Evolutionary conservation across 1,284 basidiomycete genomes (phyloP), one percentile per base, ranked within the genome.

Genomic region (Polyporus tsugae): DNA sequence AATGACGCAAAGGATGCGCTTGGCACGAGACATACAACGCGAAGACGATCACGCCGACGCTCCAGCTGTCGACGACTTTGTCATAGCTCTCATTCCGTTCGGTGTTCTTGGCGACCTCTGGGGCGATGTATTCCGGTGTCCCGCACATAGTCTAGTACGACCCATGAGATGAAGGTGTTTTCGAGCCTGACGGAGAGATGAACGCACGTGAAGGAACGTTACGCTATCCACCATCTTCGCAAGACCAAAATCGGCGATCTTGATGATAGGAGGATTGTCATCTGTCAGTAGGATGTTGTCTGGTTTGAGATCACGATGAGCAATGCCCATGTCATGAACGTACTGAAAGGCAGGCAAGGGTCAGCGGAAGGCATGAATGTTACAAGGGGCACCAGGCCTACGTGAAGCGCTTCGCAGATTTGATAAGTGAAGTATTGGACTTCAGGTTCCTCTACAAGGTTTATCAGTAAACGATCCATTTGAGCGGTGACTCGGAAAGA

Each of bases 201-300:
- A 17, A 80, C 86, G 6, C 72, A 92, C 91, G 69, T 85, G 84
- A 15, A 93, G 80, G 84, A 90, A 89, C 0, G 92, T 94, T 69
- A 88, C 75, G 68, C 86, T 89, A 72, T 94, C 91, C 49, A 95
- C 90, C 66, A 92, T 89, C 78, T 97, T 97, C 0, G 96, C 95
- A 17, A 98, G 86, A 2, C 96, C 96, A 78, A 97, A 98, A 78
- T 97, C 96, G 1, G 96, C 96, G 35, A 97, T 90, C 75, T 96
- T 95, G 72, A 92, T 87, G 1, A 82, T 77, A 0, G 92, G 91
- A 0, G 91, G 88, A 0, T 83, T 66, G 53, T 90, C 87, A 6
- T 76, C 83, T 0, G 93, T 95, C 17, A 95, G 81, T 2, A 95
- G 84, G 13, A 95, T 86, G 73, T 95, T 95, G 87, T 97, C 96